Percentiles rank a stretch among this genome's conserved stretches.
Conservation (phyloP, 345 rosid species). For the Syzygium aqueum region DNA sequence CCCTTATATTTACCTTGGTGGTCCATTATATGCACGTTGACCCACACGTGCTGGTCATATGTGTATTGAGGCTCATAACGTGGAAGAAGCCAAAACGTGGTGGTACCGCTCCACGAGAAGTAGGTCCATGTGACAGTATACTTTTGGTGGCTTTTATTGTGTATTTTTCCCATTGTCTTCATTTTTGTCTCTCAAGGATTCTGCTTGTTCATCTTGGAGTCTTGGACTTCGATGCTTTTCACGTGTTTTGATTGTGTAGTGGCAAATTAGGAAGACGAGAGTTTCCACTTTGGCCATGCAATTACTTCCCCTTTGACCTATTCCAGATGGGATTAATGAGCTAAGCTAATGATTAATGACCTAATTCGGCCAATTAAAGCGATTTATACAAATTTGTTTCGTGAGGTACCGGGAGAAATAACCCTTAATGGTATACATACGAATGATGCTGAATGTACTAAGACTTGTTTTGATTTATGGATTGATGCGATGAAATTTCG, state of each 20-base stretch:
- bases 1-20: background rate
- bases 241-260: background rate
- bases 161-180: background rate
- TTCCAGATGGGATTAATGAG: too few relatives aligned
- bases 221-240: background rate
- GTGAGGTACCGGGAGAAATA: background rate
- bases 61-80: background rate
- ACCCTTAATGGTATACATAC: background rate
- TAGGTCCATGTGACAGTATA: background rate
- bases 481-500: background rate
- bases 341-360: background rate
- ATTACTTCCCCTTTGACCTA: background rate
- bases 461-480: background rate
- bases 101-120: background rate
- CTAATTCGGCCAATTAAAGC: background rate
- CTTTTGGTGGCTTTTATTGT: background rate
- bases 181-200: background rate
- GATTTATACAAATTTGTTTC: background rate
- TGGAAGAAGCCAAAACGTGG: background rate
- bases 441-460: background rate
- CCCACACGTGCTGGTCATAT: background rate
- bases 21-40: background rate
- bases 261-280: background rate
- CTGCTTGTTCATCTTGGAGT: background rate
- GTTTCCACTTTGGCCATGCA: background rate